phyloP scores from a whole-genome alignment of 179 eudicot genomes.

The Monotropa hypopitys region DNA sequence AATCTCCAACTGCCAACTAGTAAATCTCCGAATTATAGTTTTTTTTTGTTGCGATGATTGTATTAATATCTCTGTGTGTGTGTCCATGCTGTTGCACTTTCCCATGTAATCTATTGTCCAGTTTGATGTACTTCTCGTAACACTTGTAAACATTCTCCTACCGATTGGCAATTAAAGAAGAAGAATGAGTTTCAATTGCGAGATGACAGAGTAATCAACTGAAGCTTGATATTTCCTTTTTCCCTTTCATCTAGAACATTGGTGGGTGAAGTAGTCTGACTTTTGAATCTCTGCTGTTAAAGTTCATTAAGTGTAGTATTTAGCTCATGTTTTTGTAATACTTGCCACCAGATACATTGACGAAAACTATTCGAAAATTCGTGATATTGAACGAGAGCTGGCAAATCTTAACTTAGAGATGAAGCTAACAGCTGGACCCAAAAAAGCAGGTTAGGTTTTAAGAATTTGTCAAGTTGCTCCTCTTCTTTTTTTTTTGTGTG shows the following conservation, averaged over 20 bases:
- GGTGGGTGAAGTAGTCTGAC: background rate
- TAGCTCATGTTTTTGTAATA: conserved; percentile 5
- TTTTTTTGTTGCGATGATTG: background rate
- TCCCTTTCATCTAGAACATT: background rate
- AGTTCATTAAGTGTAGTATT: background rate
- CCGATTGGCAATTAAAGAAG: background rate
- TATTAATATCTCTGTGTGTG: background rate
- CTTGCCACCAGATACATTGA: conserved; percentile 58
- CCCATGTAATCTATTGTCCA: background rate
- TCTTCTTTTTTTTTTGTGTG: no score
- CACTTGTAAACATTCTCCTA: background rate
- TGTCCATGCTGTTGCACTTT: background rate
- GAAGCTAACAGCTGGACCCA: conserved; percentile 93
- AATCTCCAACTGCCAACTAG: background rate
- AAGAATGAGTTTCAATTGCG: background rate
- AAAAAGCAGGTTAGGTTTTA: conserved; percentile 64
- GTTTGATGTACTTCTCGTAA: background rate
- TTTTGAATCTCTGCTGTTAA: background rate
- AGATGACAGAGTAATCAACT: background rate
- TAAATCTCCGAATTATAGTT: background rate
- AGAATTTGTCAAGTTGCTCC: background rate
- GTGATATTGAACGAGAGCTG: conserved; percentile 87
- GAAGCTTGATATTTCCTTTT: background rate
- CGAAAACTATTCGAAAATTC: conserved; percentile 86
- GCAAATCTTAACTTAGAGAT: conserved; percentile 66